Evolutionary conservation across 352 stramenopile species (phyloP), one percentile per base, ranked within the genome.

Genomic region (Phytophthora europaea): DNA sequence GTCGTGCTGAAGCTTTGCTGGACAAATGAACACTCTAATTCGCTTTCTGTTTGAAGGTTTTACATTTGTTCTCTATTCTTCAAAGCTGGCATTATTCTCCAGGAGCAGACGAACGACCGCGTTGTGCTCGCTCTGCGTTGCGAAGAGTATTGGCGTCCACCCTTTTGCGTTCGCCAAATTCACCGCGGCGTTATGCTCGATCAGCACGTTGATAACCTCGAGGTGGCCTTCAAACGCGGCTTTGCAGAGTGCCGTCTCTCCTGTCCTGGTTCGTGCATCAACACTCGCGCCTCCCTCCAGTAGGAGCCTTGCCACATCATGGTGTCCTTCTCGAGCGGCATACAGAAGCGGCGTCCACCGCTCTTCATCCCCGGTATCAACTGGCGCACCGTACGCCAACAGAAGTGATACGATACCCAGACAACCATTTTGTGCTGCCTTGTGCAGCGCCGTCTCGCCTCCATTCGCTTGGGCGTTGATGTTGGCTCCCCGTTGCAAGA

Each of bases 171-270:
- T 57, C 8, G 52, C 26, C 52, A 58, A 8, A 22, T 58, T 43
- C 23, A 58, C 52, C 18, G 52, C 12, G 0, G 52, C 52, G 6
- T 59, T 16, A n/a, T 43, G 52, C 7, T 59, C 15, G 26, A 59
- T 18, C 23, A 59, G 3, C 9, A 43, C 26, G 16, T 26, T 16
- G 16, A 38, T 26, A 43, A 43, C 52, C 1, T 59, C 26, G 23
- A 59, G 23, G 16, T 59, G 52, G 4, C 52, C 52, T 59, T 59
- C 52, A 23, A 59, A 59, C 28, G 52, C 52, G 23, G 52, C 52
- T 23, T 59, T 59, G 28, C 28, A 36, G 15, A 59, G 16, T 3
- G 52, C 52, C 6, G 52, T 59, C 52, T 59, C 52, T 3, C 52
- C 26, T 4, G 52, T 38, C 18, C 16, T 38, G 26, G 18, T 28